phyloP scores from a whole-genome alignment of 2,329 filamentous ascomycete genomes.

The Monosporascus sp. region DNA sequence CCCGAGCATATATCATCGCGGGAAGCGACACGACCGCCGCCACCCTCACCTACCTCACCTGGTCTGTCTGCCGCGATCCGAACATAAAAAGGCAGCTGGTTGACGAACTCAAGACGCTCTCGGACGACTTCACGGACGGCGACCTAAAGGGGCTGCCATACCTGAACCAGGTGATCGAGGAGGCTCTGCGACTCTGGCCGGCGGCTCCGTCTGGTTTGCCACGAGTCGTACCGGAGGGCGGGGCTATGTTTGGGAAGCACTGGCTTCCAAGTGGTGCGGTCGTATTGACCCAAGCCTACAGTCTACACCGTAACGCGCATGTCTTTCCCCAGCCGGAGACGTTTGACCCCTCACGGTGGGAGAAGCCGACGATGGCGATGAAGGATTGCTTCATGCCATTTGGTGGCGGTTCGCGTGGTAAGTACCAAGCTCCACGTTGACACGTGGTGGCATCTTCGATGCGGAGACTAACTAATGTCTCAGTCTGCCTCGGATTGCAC shows the following conservation, averaged over 20 bases:
- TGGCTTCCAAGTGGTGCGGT: constrained; percentile 29
- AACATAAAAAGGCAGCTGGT: constrained; percentile 21
- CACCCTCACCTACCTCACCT: constrained; percentile 43
- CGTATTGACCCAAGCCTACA: constrained; percentile 33
- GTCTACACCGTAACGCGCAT: constrained; percentile 31
- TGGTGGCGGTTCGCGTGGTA: constrained; percentile 21
- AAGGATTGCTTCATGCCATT: constrained; percentile 24
- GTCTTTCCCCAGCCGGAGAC: constrained; percentile 32
- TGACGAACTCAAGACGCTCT: constrained; percentile 13
- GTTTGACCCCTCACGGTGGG: constrained; percentile 19
- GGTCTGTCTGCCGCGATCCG: constrained; percentile 29
- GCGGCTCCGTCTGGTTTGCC: constrained; percentile 28
- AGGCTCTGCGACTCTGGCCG: constrained; percentile 27
- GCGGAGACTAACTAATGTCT: constrained; percentile 11
- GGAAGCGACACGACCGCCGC: constrained; percentile 48
- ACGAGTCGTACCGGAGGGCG: constrained; percentile 26
- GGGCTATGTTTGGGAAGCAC: constrained; percentile 26
- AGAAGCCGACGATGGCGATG: constrained; percentile 19
- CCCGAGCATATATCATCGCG: constrained; percentile 39
- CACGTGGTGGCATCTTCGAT: constrained; percentile 26
- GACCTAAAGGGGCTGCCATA: constrained; percentile 28
- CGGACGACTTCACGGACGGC: constrained; percentile 21
- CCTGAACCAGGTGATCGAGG: constrained; percentile 26
- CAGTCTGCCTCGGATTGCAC: constrained; percentile 47
- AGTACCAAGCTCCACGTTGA: neutral